Evolutionary conservation across 768 basidiomycete species (phyloP), one percentile per base, ranked within the genome.

Genomic region (Macrocybe gigantea): DNA sequence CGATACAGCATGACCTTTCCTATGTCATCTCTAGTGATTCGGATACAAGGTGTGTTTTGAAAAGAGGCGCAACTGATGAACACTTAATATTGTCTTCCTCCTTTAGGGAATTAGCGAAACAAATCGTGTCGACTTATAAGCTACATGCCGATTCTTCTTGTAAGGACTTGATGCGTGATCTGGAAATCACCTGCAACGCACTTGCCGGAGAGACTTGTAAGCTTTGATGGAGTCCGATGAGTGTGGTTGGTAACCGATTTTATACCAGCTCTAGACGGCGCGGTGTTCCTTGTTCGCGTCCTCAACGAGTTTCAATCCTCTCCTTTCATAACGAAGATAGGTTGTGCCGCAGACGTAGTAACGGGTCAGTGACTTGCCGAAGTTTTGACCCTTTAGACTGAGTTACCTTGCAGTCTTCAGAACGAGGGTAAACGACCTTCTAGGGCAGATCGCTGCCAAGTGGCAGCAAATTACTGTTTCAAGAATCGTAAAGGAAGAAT

Each of bases 1-100:
- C 69, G 9, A 66, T 91, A 39, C 78, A 82, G 49, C 67, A 73
- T 13, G 88, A 93, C 60, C 65, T 89, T 34, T 54, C 63, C 2
- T 66, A 65, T 45, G 64, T 76, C 10, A 72, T 76, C 43, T 61
- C 63, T 14, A 65, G 66, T 6, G 68, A 70, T 38, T 59, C 53
- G 84, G 84, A 61, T 22, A 22, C 22, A 22, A 22, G 22, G 22
- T 22, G 22, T 22, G 22, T 22, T 22, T 22, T 22, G 22, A 22
- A 22, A 22, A 4, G 22, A 22, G 22, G 22, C 22, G 22, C 22
- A 22, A 22, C 2, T 22, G 22, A 22, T 22, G 4, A 22, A 22
- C 1, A 22, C 22, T 22, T 1, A 22, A 22, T 22, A 2, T 22
- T 4, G 22, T 22, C 22, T 22, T 22, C 22, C 22, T 22, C 22